phyloP scores from a whole-genome alignment of 306 rosid genomes.

The Notholithocarpus densiflorus region DNA sequence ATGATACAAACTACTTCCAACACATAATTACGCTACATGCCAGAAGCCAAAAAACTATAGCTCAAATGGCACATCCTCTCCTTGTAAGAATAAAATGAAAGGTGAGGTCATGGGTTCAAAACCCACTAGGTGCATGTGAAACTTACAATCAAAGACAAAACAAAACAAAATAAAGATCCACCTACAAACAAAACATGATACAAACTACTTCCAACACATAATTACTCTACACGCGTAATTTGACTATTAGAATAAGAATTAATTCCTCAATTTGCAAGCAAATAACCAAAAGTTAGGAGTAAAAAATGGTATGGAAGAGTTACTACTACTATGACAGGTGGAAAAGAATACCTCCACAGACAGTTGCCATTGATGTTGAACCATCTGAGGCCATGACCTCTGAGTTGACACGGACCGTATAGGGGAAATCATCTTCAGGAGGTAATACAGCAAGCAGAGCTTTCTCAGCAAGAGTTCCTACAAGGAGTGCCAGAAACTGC shows the following conservation, averaged over 20 bases:
- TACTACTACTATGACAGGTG: neutral
- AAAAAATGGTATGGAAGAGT: conserved; percentile 1
- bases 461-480: conserved; percentile 97
- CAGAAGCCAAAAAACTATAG: neutral
- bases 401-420: conserved; percentile 79
- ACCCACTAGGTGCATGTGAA: no score
- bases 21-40: neutral
- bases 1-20: neutral
- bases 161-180: neutral
- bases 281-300: conserved; percentile 3
- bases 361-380: conserved; percentile 98
- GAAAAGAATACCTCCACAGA: conserved; percentile 78
- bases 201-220: neutral
- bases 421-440: conserved; percentile 82
- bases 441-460: conserved; percentile 95
- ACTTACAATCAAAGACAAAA: no score
- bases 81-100: no score
- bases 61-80: no score
- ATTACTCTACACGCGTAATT: neutral
- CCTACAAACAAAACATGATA: neutral
- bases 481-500: conserved; percentile 15
- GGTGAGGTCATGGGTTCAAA: no score
- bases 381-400: conserved; percentile 99
- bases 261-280: neutral
- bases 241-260: conserved; percentile 7